These are phyloP conservation scores for Aquilaria yunnanensis DNA, from an alignment of 345 rosid genomes.

Conservation along the genomic window DNA sequence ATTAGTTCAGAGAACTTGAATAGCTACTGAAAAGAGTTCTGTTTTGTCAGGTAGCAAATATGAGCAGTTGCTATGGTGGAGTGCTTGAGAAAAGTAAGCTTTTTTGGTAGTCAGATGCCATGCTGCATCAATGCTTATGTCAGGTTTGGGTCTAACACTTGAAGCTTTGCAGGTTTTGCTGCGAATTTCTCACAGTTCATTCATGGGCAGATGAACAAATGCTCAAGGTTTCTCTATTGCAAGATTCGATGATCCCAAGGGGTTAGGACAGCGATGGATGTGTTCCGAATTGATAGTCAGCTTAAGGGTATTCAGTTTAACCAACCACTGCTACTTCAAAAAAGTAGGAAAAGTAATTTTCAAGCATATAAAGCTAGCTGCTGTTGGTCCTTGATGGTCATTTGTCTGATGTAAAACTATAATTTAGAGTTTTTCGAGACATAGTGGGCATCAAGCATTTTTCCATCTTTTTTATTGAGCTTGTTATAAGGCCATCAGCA, in stretches of 20 bases:
- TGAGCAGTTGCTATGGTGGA: too few relatives aligned
- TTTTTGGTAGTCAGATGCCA: not conserved
- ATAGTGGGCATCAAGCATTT: too few relatives aligned
- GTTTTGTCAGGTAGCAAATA: not conserved
- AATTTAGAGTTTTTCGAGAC: too few relatives aligned
- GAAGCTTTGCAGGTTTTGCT: slow-evolving; percentile 18
- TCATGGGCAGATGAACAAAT: slow-evolving; percentile 14
- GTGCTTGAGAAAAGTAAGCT: too few relatives aligned
- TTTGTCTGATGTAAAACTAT: too few relatives aligned
- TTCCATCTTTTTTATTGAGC: too few relatives aligned
- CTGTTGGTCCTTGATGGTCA: too few relatives aligned
- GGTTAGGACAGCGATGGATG: slow-evolving; percentile 47
- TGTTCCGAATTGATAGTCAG: slow-evolving; percentile 29
- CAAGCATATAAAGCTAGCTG: too few relatives aligned
- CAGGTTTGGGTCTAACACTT: slow-evolving; percentile 8
- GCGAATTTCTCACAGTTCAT: slow-evolving; percentile 9
- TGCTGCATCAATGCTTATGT: slow-evolving; percentile 1
- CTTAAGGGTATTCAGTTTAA: slow-evolving; percentile 32
- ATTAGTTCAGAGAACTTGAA: too few relatives aligned
- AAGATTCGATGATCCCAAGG: slow-evolving; percentile 42
- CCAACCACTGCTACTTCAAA: slow-evolving; percentile 7
- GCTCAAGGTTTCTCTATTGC: slow-evolving; percentile 21
- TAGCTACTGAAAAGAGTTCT: not conserved
- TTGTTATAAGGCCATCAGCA: too few relatives aligned
- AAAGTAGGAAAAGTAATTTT: not conserved